These are phyloP conservation scores for Besnoitia besnoiti DNA, from an alignment of 169 alveolate species.

Conservation along the genomic window DNA sequence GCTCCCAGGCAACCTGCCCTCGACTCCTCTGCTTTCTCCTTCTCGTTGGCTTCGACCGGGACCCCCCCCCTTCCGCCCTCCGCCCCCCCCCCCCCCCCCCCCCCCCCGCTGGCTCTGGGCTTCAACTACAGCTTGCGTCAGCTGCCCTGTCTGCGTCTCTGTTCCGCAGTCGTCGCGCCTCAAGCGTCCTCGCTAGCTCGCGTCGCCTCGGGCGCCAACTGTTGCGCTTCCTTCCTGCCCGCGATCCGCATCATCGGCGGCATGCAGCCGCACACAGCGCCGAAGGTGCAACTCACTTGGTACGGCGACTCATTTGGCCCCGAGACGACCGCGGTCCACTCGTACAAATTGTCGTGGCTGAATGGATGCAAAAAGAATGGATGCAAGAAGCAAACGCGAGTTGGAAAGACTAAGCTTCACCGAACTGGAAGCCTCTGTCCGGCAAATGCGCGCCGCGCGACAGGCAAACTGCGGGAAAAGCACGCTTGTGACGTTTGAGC, in stretches of 20 bases:
- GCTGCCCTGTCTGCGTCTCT: background rate
- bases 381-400: background rate
- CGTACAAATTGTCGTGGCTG: conserved; percentile 81
- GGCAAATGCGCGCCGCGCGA: background rate
- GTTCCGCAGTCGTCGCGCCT: background rate
- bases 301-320: conserved; percentile 95
- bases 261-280: background rate
- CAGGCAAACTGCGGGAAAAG: background rate
- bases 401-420: no score
- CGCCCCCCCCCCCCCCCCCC: background rate
- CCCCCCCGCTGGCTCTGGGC: background rate
- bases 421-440: no score
- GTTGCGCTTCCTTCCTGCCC: background rate
- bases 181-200: background rate
- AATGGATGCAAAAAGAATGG: background rate
- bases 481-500: no score
- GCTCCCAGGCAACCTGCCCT: no score
- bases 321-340: conserved; percentile 89
- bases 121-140: background rate
- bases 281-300: conserved; percentile 75
- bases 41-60: no score
- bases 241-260: background rate
- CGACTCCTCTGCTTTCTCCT: no score
- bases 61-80: background rate
- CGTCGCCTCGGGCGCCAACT: background rate